Evolutionary conservation across 306 rosid genomes (phyloP).

Genomic region (Hippophae gyantsensis): DNA sequence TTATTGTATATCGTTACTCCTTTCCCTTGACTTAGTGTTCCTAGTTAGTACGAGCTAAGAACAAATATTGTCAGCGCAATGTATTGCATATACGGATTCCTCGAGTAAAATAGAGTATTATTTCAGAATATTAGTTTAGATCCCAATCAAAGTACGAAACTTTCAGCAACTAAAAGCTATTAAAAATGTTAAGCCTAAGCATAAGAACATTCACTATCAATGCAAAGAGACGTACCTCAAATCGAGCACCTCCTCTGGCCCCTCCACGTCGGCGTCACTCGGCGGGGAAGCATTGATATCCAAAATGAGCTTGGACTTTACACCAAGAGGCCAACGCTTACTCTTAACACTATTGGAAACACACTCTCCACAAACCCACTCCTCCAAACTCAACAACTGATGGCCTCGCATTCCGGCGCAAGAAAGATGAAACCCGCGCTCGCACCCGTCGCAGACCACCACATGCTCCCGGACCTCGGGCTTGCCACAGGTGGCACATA

Average conservation of each 20-base stretch:
- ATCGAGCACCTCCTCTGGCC: slow-evolving; percentile 33
- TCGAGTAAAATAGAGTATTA: background rate
- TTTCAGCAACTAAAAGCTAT: slow-evolving; percentile 1
- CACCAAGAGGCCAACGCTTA: slow-evolving; percentile 92
- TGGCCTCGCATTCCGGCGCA: slow-evolving; percentile 72
- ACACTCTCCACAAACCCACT: slow-evolving; percentile 91
- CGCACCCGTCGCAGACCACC: slow-evolving; percentile 95
- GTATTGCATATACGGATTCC: too few relatives aligned
- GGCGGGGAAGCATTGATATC: slow-evolving; percentile 97
- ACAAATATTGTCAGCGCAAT: too few relatives aligned
- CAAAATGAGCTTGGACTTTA: slow-evolving; percentile 70
- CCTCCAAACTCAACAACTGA: slow-evolving; percentile 36
- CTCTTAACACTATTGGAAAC: slow-evolving; percentile 51
- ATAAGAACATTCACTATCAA: background rate
- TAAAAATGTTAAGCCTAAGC: background rate
- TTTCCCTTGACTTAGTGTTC: too few relatives aligned
- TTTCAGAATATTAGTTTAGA: background rate
- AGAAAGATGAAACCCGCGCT: slow-evolving; percentile 66
- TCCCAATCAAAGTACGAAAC: slow-evolving; percentile 4
- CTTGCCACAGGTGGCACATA: slow-evolving; percentile 47
- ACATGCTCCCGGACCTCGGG: slow-evolving; percentile 40
- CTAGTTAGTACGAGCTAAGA: too few relatives aligned
- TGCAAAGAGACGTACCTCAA: slow-evolving; percentile 41
- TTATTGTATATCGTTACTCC: too few relatives aligned
- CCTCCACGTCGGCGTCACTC: slow-evolving; percentile 57